Evolutionary conservation across 176 grass and related monocot species (phyloP).

Genomic region (maize (Zea mays)): DNA sequence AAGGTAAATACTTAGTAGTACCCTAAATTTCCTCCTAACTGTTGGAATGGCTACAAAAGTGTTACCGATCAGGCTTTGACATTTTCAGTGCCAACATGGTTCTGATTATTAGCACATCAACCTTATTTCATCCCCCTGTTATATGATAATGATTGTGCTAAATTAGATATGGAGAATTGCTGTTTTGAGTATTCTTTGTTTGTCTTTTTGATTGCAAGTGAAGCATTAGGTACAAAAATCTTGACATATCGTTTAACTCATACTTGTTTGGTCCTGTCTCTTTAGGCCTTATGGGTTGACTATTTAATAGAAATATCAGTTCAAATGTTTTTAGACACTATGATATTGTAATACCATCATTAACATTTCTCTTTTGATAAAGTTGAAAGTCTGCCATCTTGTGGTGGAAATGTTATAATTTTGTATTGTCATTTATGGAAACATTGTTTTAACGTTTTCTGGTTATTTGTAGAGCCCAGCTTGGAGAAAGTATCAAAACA

Average conservation of each 20-base stretch:
- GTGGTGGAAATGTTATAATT: background rate
- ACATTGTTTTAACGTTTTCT: constrained; percentile 24
- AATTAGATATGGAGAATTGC: background rate
- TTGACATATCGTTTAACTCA: background rate
- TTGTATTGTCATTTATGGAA: constrained; percentile 12
- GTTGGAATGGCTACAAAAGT: constrained; percentile 6
- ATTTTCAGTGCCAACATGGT: background rate
- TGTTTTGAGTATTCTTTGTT: background rate
- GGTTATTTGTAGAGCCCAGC: constrained; percentile 66
- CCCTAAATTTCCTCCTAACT: background rate
- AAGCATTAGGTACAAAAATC: background rate
- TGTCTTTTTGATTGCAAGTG: constrained; percentile 21
- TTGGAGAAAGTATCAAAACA: constrained; percentile 97
- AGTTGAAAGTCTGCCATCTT: constrained; percentile 17
- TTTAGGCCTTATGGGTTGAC: background rate
- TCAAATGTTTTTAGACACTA: constrained; percentile 7
- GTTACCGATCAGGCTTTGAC: background rate
- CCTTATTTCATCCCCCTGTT: background rate
- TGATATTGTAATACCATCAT: constrained; percentile 1
- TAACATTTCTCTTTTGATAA: constrained; percentile 31
- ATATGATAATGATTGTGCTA: background rate
- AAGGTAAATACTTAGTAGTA: constrained; percentile 53
- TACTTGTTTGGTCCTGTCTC: background rate
- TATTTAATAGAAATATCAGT: constrained; percentile 17
- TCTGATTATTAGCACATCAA: background rate